Evolutionary conservation across 2,329 filamentous ascomycete species (phyloP).

Genomic region (Ascosphaera pollenicola): DNA sequence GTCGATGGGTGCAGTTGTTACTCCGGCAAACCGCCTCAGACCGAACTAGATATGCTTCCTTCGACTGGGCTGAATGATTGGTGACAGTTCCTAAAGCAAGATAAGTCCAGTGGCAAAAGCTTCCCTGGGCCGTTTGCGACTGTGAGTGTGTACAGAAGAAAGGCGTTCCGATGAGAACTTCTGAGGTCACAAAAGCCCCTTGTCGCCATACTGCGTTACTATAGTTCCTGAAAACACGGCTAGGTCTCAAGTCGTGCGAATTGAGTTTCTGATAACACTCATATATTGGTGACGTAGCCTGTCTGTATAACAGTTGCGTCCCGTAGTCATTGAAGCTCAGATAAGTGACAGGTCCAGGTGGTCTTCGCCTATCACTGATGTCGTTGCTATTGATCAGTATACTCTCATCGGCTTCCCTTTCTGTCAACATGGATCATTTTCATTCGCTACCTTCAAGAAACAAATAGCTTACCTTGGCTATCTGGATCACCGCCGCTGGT

Average conservation of each 20-base stretch:
- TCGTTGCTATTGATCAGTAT: neutral
- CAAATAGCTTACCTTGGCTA: slow-evolving; percentile 2
- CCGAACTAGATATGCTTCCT: slow-evolving; percentile 16
- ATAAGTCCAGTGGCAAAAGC: slow-evolving; percentile 17
- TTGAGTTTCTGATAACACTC: slow-evolving; percentile 12
- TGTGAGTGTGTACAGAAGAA: slow-evolving; percentile 17
- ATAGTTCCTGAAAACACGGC: slow-evolving; percentile 3
- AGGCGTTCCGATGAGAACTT: slow-evolving; percentile 18
- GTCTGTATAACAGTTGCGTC: slow-evolving; percentile 15
- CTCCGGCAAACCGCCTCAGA: slow-evolving; percentile 12
- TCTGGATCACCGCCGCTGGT: neutral
- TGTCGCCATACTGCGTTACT: slow-evolving; percentile 1
- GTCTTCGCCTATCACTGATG: neutral
- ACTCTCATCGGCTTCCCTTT: neutral
- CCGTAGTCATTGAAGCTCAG: slow-evolving; percentile 17
- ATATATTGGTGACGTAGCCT: slow-evolving; percentile 14
- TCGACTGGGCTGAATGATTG: slow-evolving; percentile 10
- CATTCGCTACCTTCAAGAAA: neutral
- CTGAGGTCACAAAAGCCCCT: slow-evolving; percentile 7
- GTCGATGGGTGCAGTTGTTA: slow-evolving; percentile 12
- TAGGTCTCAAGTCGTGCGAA: slow-evolving; percentile 2
- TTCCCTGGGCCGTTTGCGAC: slow-evolving; percentile 2
- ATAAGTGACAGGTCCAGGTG: slow-evolving; percentile 8
- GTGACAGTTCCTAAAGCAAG: slow-evolving; percentile 18
- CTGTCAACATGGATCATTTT: neutral